These are phyloP conservation scores for Poa annua DNA, from an alignment of 176 grass and related monocot species.

Conservation along the genomic window DNA sequence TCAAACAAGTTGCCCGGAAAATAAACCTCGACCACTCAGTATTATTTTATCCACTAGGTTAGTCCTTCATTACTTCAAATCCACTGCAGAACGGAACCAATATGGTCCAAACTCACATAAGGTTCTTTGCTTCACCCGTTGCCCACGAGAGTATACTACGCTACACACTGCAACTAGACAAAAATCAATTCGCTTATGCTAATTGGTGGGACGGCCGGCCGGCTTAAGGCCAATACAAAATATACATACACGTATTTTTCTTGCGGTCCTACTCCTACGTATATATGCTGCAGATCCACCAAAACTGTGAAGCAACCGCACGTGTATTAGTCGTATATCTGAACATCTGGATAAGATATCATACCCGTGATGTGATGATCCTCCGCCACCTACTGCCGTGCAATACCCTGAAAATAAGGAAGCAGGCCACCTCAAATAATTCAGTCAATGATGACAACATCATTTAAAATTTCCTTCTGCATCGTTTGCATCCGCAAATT, in stretches of 20 bases:
- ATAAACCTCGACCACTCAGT: background rate
- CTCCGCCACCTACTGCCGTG: conserved; percentile 38
- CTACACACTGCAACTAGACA: background rate
- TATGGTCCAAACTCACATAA: background rate
- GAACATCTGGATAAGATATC: conserved; percentile 33
- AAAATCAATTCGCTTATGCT: background rate
- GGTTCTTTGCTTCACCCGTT: background rate
- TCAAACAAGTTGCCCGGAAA: background rate
- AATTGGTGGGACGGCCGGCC: background rate
- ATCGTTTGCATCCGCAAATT: conserved; percentile 28
- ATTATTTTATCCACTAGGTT: background rate
- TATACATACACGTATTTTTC: background rate
- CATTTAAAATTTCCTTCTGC: background rate
- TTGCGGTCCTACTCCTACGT: conserved; percentile 10
- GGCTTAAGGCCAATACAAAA: background rate
- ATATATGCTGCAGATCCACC: conserved; percentile 38
- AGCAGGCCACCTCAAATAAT: conserved; percentile 34
- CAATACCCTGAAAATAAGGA: conserved; percentile 42
- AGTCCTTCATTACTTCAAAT: conserved; percentile 10
- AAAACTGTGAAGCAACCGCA: conserved; percentile 46
- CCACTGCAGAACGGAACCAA: background rate
- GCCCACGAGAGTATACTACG: background rate
- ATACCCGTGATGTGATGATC: background rate
- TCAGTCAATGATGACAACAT: conserved; percentile 1
- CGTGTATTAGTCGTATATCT: conserved; percentile 33